Evolutionary conservation across 2,329 filamentous ascomycete genomes (phyloP).

Genomic region (Celoporthe dispersa): DNA sequence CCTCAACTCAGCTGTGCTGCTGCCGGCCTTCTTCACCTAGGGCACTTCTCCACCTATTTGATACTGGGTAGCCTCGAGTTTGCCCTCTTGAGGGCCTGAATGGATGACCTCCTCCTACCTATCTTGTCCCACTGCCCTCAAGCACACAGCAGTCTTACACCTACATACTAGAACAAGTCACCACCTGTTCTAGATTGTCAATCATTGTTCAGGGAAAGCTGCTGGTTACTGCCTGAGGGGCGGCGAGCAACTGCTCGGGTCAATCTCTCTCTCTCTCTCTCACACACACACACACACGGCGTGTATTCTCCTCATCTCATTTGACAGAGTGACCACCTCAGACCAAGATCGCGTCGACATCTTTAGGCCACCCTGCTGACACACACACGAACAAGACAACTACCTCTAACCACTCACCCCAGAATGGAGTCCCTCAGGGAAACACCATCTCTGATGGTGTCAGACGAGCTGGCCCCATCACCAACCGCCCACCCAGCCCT

Average conservation of each 20-base stretch:
- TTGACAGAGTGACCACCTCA: not conserved
- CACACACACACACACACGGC: no score
- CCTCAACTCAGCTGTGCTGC: not conserved
- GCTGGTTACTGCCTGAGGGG: not conserved
- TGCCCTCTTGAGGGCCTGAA: not conserved
- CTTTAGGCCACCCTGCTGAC: not conserved
- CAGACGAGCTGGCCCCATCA: constrained; percentile 42
- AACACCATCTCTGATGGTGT: constrained; percentile 29
- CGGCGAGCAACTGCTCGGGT: not conserved
- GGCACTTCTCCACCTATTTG: not conserved
- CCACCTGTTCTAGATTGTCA: no score
- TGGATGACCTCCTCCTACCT: not conserved
- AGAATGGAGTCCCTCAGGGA: not conserved
- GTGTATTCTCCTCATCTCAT: not conserved
- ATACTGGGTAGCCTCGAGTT: not conserved
- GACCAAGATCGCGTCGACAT: not conserved
- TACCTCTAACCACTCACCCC: no score
- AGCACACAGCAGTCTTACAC: not conserved
- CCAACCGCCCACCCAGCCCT: constrained; percentile 45
- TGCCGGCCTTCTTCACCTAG: not conserved
- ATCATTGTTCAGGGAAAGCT: not conserved
- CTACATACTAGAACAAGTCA: not conserved
- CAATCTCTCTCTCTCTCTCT: no score
- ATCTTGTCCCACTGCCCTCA: not conserved
- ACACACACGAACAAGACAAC: not conserved